A percentile compares a stretch with the other conserved stretches of the same genome.
Conservation (phyloP, 345 rosid genomes). For the Passiflora organensis region DNA sequence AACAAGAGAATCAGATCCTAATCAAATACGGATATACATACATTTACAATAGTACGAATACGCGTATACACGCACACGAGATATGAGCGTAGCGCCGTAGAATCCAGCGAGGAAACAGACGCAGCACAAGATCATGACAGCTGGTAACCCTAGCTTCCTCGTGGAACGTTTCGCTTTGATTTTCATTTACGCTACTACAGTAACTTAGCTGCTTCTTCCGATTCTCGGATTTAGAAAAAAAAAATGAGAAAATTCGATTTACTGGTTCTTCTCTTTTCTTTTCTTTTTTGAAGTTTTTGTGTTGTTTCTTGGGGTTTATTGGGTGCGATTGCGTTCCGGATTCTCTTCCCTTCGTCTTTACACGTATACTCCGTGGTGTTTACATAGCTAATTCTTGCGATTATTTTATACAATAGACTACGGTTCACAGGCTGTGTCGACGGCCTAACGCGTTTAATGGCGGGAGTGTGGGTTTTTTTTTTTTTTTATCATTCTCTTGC, state of each 20-base stretch:
- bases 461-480: constrained; percentile 11
- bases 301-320: not conserved
- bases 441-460: constrained; percentile 13
- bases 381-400: too few species aligned
- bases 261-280: too few species aligned
- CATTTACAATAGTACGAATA: not conserved
- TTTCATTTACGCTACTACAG: constrained; percentile 38
- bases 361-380: too few species aligned
- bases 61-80: constrained; percentile 28
- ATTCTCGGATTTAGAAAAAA: not conserved
- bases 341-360: too few species aligned
- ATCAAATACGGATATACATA: not conserved
- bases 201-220: not conserved
- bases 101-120: constrained; percentile 67
- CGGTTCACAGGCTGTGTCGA: not conserved
- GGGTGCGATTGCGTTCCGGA: too few species aligned
- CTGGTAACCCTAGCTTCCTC: constrained; percentile 47
- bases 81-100: constrained; percentile 45
- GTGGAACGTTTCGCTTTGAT: constrained; percentile 49
- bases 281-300: not conserved
- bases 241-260: not conserved
- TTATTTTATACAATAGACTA: too few species aligned
- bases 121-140: constrained; percentile 36
- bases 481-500: not conserved
- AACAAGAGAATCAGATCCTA: constrained; percentile 10